Percentiles rank a stretch among this genome's conserved stretches.
Conservation (phyloP, 805 yeast genomes). For the Schwanniomyces polymorphus region DNA sequence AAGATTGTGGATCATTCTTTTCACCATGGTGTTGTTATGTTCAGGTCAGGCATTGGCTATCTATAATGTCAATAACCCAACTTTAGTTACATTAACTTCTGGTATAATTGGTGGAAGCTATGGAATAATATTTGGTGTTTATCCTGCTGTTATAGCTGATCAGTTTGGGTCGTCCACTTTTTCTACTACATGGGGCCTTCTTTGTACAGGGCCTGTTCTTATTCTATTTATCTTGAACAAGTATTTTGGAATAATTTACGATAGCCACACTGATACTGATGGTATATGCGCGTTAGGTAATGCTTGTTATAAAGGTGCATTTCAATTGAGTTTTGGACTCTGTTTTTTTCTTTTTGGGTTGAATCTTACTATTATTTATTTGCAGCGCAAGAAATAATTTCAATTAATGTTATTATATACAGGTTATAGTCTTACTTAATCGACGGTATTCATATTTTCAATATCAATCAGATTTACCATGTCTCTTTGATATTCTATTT, state of each 20-base stretch:
- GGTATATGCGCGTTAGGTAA: constrained; percentile 40
- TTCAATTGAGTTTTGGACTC: constrained; percentile 27
- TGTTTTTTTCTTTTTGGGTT: constrained; percentile 25
- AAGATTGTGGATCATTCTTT: constrained; percentile 64
- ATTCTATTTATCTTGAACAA: constrained; percentile 54
- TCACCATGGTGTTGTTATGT: constrained; percentile 36
- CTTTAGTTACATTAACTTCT: constrained; percentile 50
- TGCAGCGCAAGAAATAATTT: constrained; percentile 16
- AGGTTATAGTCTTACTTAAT: constrained; percentile 15
- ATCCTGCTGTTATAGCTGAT: constrained; percentile 76
- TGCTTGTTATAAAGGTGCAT: constrained; percentile 38
- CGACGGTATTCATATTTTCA: constrained; percentile 42
- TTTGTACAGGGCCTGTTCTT: constrained; percentile 68
- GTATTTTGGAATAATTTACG: constrained; percentile 56
- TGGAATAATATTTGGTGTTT: constrained; percentile 71
- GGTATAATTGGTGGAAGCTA: constrained; percentile 61
- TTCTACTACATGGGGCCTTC: constrained; percentile 75
- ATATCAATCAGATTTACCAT: constrained; percentile 44
- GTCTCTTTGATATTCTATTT: constrained; percentile 43
- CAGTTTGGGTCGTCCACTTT: constrained; percentile 65
- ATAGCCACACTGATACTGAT: constrained; percentile 39
- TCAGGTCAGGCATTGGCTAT: constrained; percentile 38
- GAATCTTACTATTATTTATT: constrained; percentile 23
- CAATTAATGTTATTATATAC: neutral
- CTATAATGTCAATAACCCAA: constrained; percentile 22